Evolutionary conservation across 192 early-diverging fungal genomes (phyloP).

Genomic region (Coemansia sp.): DNA sequence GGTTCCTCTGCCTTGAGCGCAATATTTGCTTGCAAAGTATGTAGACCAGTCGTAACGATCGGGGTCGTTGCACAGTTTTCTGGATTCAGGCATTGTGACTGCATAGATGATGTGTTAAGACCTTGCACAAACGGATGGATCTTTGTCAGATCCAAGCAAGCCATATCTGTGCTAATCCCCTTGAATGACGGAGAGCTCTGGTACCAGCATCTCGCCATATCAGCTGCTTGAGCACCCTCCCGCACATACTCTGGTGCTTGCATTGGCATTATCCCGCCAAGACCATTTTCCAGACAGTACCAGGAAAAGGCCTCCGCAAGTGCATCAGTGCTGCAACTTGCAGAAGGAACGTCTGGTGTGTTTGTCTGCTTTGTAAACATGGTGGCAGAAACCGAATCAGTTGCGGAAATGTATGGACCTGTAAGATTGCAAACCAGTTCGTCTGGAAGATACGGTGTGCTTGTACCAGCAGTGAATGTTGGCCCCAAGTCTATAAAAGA

Average conservation of each 20-base stretch:
- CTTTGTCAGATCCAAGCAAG: background rate
- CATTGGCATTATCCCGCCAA: background rate
- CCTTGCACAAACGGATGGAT: background rate
- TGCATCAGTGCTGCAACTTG: background rate
- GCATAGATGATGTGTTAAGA: background rate
- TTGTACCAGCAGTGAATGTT: conserved; percentile 24
- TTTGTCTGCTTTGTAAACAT: conserved; percentile 1
- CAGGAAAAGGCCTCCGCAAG: conserved; percentile 16
- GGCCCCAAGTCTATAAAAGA: conserved; percentile 11
- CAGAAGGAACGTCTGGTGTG: background rate
- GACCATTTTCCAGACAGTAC: conserved; percentile 11
- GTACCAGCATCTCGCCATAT: background rate
- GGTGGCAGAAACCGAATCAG: background rate
- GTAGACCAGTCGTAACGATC: background rate
- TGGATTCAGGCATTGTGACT: background rate
- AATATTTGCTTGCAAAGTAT: background rate
- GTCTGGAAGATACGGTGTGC: background rate
- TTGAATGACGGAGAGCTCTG: background rate
- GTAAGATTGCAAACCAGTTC: background rate
- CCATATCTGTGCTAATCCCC: conserved; percentile 1
- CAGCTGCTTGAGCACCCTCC: background rate
- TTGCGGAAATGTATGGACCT: background rate
- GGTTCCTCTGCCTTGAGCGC: background rate
- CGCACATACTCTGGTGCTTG: background rate
- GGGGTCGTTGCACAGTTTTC: background rate